A percentile compares a stretch with the other conserved stretches of the same genome.
Evolutionary conservation across 371 early-diverging fungal species (phyloP).

Genomic region (Circinella umbellata): DNA sequence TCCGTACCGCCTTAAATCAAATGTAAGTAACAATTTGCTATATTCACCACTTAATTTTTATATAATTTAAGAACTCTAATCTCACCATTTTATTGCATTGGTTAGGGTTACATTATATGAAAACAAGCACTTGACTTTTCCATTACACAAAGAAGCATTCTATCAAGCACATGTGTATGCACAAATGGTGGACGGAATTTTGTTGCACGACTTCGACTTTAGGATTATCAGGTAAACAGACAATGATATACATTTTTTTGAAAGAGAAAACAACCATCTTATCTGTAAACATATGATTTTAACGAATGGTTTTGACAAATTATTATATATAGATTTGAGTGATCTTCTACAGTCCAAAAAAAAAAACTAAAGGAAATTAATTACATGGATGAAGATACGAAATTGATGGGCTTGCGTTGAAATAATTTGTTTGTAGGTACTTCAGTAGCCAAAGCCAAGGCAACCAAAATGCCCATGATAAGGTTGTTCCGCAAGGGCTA

Average conservation of each 20-base stretch:
- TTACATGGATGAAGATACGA: too few species aligned
- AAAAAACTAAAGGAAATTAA: background rate
- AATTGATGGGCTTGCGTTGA: conserved; percentile 73
- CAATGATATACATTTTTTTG: too few species aligned
- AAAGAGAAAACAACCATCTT: background rate
- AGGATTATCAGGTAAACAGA: background rate
- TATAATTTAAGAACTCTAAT: background rate
- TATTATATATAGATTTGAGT: background rate
- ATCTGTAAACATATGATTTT: background rate
- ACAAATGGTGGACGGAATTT: too few species aligned
- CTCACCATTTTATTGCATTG: too few species aligned
- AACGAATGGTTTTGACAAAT: background rate
- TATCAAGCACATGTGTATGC: too few species aligned
- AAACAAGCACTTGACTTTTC: too few species aligned
- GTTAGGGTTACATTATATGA: too few species aligned
- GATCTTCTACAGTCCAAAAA: background rate
- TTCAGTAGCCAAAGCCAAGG: conserved; percentile 97
- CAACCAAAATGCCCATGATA: conserved; percentile 97
- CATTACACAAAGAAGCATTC: too few species aligned
- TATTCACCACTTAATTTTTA: background rate
- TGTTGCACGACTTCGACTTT: background rate
- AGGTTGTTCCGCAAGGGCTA: conserved; percentile 98
- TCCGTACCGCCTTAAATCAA: background rate
- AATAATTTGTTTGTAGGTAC: conserved; percentile 92
- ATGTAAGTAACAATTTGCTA: background rate